Evolutionary conservation across 2,329 filamentous ascomycete species (phyloP), one percentile per base, ranked within the genome.

Genomic region (Phyllosticta capitalensis): DNA sequence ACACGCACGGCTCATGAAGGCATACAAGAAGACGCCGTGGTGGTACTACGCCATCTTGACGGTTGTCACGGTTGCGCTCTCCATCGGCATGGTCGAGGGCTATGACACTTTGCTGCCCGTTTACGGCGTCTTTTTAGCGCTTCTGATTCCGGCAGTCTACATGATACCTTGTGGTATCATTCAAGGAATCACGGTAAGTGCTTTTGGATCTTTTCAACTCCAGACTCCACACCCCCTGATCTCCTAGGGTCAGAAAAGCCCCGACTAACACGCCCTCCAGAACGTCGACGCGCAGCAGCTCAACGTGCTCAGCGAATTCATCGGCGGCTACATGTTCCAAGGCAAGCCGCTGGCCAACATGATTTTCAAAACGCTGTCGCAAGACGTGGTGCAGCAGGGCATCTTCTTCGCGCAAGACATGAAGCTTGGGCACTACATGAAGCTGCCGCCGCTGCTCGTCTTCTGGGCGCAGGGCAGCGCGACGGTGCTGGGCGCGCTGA

Each of bases 301-400:
- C 38, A 90, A 90, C 64, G 85, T 90, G 19, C 64, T 70, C 45
- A 65, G 63, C n/a, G 65, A 67, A 38, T 69, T 70, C 65, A 80
- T 90, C 62, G 81, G 87, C 62, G 87, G 87, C 5, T 89, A 89
- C 70, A 86, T 89, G 78, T 81, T 87, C 55, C 86, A 86, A 0
- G 87, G 87, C 24, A 79, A 80, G 2, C 86, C 87, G 1, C 76
- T 89, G 61, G 85, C 85, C 54, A 85, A 89, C 79, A 90, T 90
- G 67, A 62, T 67, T 52, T 68, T 70, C 60, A 68, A 67, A 61
- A 66, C 63, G 2, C 58, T 60, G 9, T 52, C 38, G 6, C 58
- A 60, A 28, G 58, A 60, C 26, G 58, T 60, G 21, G 59, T 61
- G 12, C 48, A 56, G 59, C 59, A 61, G 12, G 59, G 59, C 3